Percentiles rank a stretch among this genome's conserved stretches.
Evolutionary conservation across 2,329 filamentous ascomycete genomes (phyloP).

Genomic region (Fusarium praegraminearum): DNA sequence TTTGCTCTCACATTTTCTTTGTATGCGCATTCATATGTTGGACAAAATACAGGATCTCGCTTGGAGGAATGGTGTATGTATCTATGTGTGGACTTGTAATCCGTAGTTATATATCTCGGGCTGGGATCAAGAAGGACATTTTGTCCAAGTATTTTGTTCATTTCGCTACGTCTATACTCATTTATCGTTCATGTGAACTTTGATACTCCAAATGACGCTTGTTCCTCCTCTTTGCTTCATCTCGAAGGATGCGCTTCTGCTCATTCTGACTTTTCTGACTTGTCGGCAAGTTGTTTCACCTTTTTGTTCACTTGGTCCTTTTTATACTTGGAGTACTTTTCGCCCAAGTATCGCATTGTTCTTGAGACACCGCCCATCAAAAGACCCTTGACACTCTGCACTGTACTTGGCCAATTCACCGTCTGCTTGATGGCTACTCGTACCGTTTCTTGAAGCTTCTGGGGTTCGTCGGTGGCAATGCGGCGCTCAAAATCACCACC

Average conservation of each 20-base stretch:
- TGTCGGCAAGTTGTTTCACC: slow-evolving; percentile 35
- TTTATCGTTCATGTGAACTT: slow-evolving; percentile 1
- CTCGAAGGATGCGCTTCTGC: not conserved
- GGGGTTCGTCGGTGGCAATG: slow-evolving; percentile 77
- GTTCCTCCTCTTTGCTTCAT: slow-evolving; percentile 5
- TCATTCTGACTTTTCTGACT: slow-evolving; percentile 41
- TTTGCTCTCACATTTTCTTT: slow-evolving; percentile 21
- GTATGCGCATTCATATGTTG: slow-evolving; percentile 31
- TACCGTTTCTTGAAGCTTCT: slow-evolving; percentile 77
- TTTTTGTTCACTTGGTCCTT: slow-evolving; percentile 55
- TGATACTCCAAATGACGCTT: slow-evolving; percentile 26
- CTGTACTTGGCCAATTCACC: slow-evolving; percentile 90
- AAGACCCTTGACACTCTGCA: slow-evolving; percentile 85
- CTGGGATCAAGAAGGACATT: slow-evolving; percentile 22
- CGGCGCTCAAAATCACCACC: slow-evolving; percentile 88
- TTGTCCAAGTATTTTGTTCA: slow-evolving; percentile 11
- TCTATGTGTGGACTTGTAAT: slow-evolving; percentile 22
- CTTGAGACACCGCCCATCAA: slow-evolving; percentile 80
- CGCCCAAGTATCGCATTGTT: slow-evolving; percentile 80
- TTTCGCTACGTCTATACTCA: slow-evolving; percentile 31
- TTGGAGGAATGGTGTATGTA: slow-evolving; percentile 5
- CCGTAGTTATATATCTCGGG: slow-evolving; percentile 30
- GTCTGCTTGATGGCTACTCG: slow-evolving; percentile 85
- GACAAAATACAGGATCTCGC: slow-evolving; percentile 15
- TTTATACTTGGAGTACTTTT: slow-evolving; percentile 79